Evolutionary conservation across 1,139 yeast genomes (phyloP), one percentile per base, ranked within the genome.

Genomic region (Debaryomycetaceae sp.): DNA sequence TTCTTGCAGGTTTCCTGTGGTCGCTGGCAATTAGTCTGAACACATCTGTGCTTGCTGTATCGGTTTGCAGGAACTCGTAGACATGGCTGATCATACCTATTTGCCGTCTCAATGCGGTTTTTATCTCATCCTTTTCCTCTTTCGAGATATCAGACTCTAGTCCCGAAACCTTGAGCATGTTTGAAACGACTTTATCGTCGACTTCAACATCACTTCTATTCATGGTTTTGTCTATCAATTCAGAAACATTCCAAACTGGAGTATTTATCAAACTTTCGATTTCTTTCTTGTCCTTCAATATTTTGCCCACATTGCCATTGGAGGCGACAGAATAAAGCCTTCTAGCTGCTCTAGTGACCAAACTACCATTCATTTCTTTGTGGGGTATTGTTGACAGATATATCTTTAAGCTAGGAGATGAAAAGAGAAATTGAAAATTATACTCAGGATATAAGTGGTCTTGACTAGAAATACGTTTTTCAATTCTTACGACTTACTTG

Each of bases 101-200:
- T 47, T 79, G 84, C 14, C 63, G 55, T 36, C 61, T 59, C 44
- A 79, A 58, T 2, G 70, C 63, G 2, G 47, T 39, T 14, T 59
- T 55, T 11, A 73, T 52, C 30, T 48, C 51, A 17, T 53, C 49
- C 17, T 63, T 56, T 18, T 61, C 51, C 18, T 59, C 60, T 1
- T 44, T 40, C 5, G 52, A 35, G 11, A 54, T 37, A 18, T 60
- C 47, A 17, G 55, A 51, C 16, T 67, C 59, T 5, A 79, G 50
- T 0, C 83, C 83, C 0, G 81, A 75, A 18, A 76, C 46, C 41
- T 60, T 58, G 31, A 76, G 54, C 48, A 77, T 54, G 47, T 65
- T 67, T 15, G 47, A 41, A 13, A 67, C 53, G 0, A 51, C 48
- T 7, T 43, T 41, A 5, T 53, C 35, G 35, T 53, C 53, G 8